phyloP scores from a whole-genome alignment of 192 early-diverging fungal species.

The Rhizophagus clarus region DNA sequence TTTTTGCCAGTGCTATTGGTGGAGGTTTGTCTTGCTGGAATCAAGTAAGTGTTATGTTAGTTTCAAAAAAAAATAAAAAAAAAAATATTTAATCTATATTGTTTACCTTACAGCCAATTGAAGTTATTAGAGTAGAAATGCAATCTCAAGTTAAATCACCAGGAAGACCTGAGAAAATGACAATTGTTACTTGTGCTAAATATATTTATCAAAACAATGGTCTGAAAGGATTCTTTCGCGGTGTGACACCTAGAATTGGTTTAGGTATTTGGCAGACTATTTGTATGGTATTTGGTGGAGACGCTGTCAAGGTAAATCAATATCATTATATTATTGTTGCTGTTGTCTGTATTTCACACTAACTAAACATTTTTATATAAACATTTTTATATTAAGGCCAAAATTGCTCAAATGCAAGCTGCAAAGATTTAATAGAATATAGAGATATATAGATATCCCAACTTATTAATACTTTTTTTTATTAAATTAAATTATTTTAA shows the following conservation, averaged over 20 bases:
- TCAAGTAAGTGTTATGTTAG: conserved; percentile 38
- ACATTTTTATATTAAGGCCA: neutral
- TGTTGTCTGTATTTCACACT: too few species aligned
- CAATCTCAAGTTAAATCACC: conserved; percentile 89
- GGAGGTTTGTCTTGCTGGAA: conserved; percentile 97
- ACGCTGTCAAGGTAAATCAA: conserved; percentile 39
- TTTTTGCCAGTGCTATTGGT: conserved; percentile 80
- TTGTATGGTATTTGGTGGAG: conserved; percentile 83
- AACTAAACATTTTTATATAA: neutral
- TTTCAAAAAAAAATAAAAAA: neutral
- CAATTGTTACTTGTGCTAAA: conserved; percentile 77
- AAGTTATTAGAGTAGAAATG: conserved; percentile 99
- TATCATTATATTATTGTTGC: too few species aligned
- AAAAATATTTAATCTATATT: neutral
- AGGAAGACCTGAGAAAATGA: conserved; percentile 91
- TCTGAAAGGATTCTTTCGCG: conserved; percentile 89
- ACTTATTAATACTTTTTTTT: too few species aligned
- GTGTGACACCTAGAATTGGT: conserved; percentile 78
- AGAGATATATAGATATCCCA: too few species aligned
- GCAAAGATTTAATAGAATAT: neutral
- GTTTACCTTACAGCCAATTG: conserved; percentile 72
- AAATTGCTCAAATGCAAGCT: neutral
- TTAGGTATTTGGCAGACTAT: conserved; percentile 83
- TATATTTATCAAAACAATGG: conserved; percentile 95
- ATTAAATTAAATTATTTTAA: too few species aligned